Conservation (phyloP, 768 basidiomycete species). For the Hydnomerulius pinastri region DNA sequence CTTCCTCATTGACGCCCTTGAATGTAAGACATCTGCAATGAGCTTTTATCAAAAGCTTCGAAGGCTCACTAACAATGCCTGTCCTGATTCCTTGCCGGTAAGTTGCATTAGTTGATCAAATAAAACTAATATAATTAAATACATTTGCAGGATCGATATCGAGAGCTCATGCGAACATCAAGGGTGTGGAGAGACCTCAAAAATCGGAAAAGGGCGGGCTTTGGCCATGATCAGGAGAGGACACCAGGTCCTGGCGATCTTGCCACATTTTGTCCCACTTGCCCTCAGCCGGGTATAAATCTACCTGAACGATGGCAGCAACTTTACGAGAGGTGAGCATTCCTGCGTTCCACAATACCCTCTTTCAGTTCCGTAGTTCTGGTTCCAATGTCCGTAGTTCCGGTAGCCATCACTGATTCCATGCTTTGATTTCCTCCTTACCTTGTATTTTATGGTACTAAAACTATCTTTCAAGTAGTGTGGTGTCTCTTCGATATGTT, state of each 20-base stretch:
- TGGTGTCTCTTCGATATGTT: background rate
- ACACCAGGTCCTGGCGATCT: slow-evolving; percentile 2
- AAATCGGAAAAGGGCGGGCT: slow-evolving; percentile 5
- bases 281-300: slow-evolving; percentile 30
- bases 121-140: too few species aligned
- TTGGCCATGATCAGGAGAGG: slow-evolving; percentile 7
- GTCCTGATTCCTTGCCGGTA: too few species aligned
- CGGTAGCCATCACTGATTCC: too few species aligned
- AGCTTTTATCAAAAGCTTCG: too few species aligned
- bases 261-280: slow-evolving; percentile 28
- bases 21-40: too few species aligned
- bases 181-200: slow-evolving; percentile 2
- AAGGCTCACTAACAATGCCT: too few species aligned
- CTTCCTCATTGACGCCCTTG: slow-evolving; percentile 18
- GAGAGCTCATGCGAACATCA: slow-evolving; percentile 9
- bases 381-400: too few species aligned
- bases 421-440: background rate
- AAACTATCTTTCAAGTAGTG: background rate
- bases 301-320: slow-evolving; percentile 22
- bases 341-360: background rate
- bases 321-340: slow-evolving; percentile 4
- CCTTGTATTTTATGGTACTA: background rate
- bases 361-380: too few species aligned
- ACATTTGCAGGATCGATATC: slow-evolving; percentile 10
- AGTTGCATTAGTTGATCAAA: too few species aligned